phyloP scores from a whole-genome alignment of 176 grass and related monocot species.

The Alloteropsis semialata region DNA sequence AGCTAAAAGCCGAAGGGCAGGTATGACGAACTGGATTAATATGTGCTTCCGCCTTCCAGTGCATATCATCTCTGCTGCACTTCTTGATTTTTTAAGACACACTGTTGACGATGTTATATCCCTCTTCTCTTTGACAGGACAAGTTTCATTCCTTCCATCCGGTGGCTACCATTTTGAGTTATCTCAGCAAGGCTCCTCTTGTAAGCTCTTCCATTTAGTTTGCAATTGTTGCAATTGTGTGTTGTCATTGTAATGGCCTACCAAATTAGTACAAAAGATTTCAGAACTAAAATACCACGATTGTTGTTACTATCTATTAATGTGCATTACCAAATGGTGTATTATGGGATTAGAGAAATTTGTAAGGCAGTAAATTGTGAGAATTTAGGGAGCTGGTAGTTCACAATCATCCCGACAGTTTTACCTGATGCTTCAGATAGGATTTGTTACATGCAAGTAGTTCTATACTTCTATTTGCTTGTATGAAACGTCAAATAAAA shows the following conservation, averaged over 20 bases:
- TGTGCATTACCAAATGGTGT: neutral
- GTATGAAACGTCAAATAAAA: too few relatives aligned
- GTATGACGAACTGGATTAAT: slow-evolving; percentile 15
- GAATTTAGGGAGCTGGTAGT: neutral
- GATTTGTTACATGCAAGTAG: too few relatives aligned
- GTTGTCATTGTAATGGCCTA: neutral
- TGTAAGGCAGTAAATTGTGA: neutral
- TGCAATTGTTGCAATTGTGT: neutral
- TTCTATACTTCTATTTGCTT: too few relatives aligned
- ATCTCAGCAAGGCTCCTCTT: slow-evolving; percentile 88
- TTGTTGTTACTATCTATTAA: neutral
- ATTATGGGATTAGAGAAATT: neutral
- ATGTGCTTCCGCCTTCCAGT: neutral
- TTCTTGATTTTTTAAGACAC: neutral
- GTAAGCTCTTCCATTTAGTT: slow-evolving; percentile 34
- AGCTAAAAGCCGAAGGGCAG: slow-evolving; percentile 70
- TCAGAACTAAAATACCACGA: neutral
- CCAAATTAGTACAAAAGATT: neutral
- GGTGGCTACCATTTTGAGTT: slow-evolving; percentile 76
- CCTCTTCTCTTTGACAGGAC: slow-evolving; percentile 34
- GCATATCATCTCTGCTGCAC: neutral
- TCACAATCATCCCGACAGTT: neutral
- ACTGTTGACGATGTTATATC: neutral
- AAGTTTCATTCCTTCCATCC: slow-evolving; percentile 88
- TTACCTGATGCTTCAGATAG: too few relatives aligned